phyloP scores from a whole-genome alignment of 78 protist species.

The Dictyostelium capitatum region DNA sequence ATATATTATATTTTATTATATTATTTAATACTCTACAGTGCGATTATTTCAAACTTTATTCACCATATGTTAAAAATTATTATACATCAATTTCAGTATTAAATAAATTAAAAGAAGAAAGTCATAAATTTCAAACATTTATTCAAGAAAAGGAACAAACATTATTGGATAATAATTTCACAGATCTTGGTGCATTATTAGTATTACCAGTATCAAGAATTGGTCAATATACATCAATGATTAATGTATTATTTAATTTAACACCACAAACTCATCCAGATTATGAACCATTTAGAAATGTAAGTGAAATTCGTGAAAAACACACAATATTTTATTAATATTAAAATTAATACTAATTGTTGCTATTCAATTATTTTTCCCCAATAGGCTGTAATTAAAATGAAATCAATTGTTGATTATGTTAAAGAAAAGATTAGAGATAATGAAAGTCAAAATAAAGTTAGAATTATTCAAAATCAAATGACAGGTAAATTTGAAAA shows the following conservation, averaged over 20 bases:
- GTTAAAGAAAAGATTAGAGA: constrained; percentile 73
- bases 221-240: constrained; percentile 47
- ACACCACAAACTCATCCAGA: constrained; percentile 65
- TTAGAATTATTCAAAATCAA: constrained; percentile 51
- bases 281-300: constrained; percentile 42
- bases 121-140: constrained; percentile 62
- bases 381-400: constrained; percentile 69
- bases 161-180: constrained; percentile 1
- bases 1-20: not conserved
- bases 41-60: constrained; percentile 63
- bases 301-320: too few species aligned
- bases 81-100: constrained; percentile 58
- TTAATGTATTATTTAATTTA: constrained; percentile 5
- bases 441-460: constrained; percentile 70
- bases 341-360: too few species aligned
- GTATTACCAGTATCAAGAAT: constrained; percentile 62
- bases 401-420: constrained; percentile 73
- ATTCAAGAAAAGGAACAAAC: constrained; percentile 60
- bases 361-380: too few species aligned
- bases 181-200: constrained; percentile 47
- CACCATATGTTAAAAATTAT: constrained; percentile 71
- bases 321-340: too few species aligned
- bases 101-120: constrained; percentile 57
- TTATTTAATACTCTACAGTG: constrained; percentile 16
- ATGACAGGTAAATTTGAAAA: constrained; percentile 63